Evolutionary conservation across 2,329 filamentous ascomycete species (phyloP).

Genomic region (Fusarium fracticaudum): DNA sequence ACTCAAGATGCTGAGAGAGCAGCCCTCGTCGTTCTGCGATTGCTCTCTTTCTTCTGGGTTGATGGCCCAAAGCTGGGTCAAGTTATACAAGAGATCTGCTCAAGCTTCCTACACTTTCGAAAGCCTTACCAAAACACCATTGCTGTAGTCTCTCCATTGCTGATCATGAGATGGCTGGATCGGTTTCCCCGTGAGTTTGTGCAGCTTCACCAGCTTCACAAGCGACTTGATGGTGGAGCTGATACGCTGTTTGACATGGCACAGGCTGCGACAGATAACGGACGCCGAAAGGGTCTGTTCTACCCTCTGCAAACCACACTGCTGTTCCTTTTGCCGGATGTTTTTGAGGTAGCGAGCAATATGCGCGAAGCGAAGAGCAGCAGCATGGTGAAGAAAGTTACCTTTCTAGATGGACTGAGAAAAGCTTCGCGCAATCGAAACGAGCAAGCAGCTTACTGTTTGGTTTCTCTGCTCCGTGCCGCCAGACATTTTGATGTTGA

Average conservation of each 20-base stretch:
- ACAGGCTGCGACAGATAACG: conserved; percentile 67
- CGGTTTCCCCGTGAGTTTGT: conserved; percentile 73
- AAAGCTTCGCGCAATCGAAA: conserved; percentile 72
- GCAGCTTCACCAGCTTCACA: conserved; percentile 67
- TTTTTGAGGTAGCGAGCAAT: conserved; percentile 76
- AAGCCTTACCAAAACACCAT: conserved; percentile 71
- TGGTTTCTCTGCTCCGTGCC: conserved; percentile 69
- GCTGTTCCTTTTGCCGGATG: conserved; percentile 71
- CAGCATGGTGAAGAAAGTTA: conserved; percentile 72
- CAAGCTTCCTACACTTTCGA: conserved; percentile 72
- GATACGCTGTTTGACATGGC: conserved; percentile 78
- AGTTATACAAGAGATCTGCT: conserved; percentile 72
- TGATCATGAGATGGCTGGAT: conserved; percentile 74
- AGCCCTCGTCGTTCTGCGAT: conserved; percentile 64
- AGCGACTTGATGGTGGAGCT: conserved; percentile 70
- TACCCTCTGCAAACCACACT: conserved; percentile 72
- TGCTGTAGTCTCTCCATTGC: conserved; percentile 68
- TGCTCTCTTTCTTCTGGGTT: conserved; percentile 72
- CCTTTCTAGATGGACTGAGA: conserved; percentile 70
- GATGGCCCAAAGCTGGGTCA: conserved; percentile 69
- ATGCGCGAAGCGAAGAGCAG: conserved; percentile 70
- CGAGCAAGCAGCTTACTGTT: conserved; percentile 73
- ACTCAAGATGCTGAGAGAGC: conserved; percentile 61
- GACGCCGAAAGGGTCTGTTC: conserved; percentile 63
- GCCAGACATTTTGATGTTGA: conserved; percentile 71